These are phyloP conservation scores for Stagonosporopsis vannaccii DNA, from an alignment of 2,329 filamentous ascomycete genomes.

Conservation along the genomic window DNA sequence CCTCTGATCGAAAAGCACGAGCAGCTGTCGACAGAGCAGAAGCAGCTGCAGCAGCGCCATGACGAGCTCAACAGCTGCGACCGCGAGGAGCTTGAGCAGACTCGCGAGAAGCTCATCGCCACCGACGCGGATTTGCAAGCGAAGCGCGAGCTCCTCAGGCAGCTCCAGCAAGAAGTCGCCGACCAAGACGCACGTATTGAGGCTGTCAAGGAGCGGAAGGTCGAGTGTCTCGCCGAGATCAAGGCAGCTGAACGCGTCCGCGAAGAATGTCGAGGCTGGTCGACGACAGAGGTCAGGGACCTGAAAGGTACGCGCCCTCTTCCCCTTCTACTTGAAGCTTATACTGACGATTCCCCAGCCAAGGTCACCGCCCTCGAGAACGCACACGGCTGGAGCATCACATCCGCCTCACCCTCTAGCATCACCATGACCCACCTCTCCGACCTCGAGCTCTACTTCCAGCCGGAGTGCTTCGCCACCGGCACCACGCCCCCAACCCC, in stretches of 20 bases:
- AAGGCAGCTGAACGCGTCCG: conserved; percentile 81
- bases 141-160: conserved; percentile 72
- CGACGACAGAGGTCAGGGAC: conserved; percentile 76
- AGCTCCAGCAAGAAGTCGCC: conserved; percentile 70
- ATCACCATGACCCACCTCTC: conserved; percentile 78
- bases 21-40: conserved; percentile 68
- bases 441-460: conserved; percentile 77
- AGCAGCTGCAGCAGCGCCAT: conserved; percentile 73
- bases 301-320: conserved; percentile 70
- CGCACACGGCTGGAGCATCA: conserved; percentile 74
- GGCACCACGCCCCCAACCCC: conserved; percentile 48
- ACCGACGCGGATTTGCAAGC: conserved; percentile 73
- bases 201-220: conserved; percentile 70
- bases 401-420: conserved; percentile 62
- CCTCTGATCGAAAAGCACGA: conserved; percentile 67
- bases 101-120: conserved; percentile 71
- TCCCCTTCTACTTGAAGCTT: neutral
- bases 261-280: conserved; percentile 91
- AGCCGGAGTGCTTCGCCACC: conserved; percentile 66
- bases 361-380: conserved; percentile 72
- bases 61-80: conserved; percentile 81
- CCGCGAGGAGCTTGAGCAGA: conserved; percentile 75
- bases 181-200: conserved; percentile 72
- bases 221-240: conserved; percentile 75
- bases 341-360: conserved; percentile 59